phyloP scores from a whole-genome alignment of 176 grass and related monocot species.

The Bonia amplexicaulis region DNA sequence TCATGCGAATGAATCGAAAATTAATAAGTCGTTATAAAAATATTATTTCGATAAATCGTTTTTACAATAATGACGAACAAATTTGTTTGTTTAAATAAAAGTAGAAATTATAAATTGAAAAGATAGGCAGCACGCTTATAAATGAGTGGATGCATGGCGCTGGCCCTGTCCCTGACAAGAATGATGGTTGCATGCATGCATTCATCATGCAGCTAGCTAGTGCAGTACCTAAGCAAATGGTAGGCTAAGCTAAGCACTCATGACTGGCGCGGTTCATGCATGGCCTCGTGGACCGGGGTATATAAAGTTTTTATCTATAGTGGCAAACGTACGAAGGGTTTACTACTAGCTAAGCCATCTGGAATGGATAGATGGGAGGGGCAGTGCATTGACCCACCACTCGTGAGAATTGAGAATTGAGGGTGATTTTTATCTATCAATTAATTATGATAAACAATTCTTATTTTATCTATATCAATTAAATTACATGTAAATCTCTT shows the following conservation, averaged over 20 bases:
- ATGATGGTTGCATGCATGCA: not conserved
- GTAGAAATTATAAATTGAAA: too few relatives aligned
- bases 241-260: not conserved
- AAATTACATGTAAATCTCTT: too few relatives aligned
- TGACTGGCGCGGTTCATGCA: not conserved
- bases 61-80: too few relatives aligned
- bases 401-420: too few relatives aligned
- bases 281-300: not conserved
- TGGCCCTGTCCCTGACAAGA: not conserved
- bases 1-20: rapidly evolving
- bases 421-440: too few relatives aligned
- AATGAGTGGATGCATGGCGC: not conserved
- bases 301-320: not conserved
- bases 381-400: too few relatives aligned
- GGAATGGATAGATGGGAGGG: too few relatives aligned
- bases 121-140: not conserved
- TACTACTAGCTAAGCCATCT: not conserved
- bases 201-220: not conserved
- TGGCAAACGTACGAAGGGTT: not conserved
- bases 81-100: too few relatives aligned
- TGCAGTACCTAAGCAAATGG: not conserved
- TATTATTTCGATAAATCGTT: too few relatives aligned
- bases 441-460: too few relatives aligned
- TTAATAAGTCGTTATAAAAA: too few relatives aligned
- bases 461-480: too few relatives aligned